phyloP scores from a whole-genome alignment of 1,284 basidiomycete genomes.

The Microbotryomycetes sp. region DNA sequence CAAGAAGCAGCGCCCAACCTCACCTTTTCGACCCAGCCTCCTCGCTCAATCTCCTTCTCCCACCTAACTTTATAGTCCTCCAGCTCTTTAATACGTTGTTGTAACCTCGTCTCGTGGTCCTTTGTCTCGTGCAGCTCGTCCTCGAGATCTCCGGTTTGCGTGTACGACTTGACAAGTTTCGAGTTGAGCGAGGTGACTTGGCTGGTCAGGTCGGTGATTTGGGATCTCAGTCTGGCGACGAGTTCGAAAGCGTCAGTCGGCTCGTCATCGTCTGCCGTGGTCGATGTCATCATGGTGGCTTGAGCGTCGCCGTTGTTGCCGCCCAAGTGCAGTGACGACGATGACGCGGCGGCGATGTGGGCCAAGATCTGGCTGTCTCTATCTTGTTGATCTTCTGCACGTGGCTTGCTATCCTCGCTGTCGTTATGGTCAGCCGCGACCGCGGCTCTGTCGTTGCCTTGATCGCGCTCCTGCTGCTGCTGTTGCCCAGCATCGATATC shows the following conservation, averaged over 20 bases:
- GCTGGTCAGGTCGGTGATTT: conserved; percentile 75
- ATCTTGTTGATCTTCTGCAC: background rate
- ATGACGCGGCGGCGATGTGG: background rate
- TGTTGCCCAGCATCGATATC: background rate
- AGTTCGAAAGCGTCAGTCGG: conserved; percentile 45
- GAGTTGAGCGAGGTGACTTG: conserved; percentile 84
- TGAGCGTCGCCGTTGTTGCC: background rate
- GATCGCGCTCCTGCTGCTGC: background rate
- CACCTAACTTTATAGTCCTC: conserved; percentile 47
- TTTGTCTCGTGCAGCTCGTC: conserved; percentile 66
- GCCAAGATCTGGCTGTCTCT: background rate
- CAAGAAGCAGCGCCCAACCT: background rate
- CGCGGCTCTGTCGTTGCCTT: background rate
- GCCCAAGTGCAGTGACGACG: conserved; percentile 9
- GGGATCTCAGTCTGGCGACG: conserved; percentile 66
- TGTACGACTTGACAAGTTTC: conserved; percentile 87
- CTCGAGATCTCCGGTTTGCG: conserved; percentile 85
- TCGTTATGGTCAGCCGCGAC: background rate
- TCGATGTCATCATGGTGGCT: background rate
- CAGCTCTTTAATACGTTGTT: conserved; percentile 64
- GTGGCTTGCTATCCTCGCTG: background rate
- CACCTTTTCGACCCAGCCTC: conserved; percentile 71
- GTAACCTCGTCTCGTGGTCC: conserved; percentile 50
- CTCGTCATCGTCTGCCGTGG: conserved; percentile 1
- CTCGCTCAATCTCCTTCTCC: conserved; percentile 51